Conservation (phyloP, 805 yeast species). For the Sugiyamaella mastotermitis region DNA sequence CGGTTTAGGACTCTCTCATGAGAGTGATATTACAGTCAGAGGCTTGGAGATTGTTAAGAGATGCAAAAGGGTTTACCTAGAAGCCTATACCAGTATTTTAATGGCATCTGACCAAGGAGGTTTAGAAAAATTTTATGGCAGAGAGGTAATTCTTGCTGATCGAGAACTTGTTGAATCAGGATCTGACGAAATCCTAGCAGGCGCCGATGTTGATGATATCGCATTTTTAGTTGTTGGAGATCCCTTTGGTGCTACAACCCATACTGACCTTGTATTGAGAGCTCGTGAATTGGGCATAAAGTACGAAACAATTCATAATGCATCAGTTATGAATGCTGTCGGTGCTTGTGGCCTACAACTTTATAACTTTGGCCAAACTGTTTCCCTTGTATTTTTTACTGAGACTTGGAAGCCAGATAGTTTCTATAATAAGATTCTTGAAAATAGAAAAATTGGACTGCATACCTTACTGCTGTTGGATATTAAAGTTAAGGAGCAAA, state of each 20-base stretch:
- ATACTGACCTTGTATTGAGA: constrained; percentile 85
- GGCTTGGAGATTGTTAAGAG: constrained; percentile 79
- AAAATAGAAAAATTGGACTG: constrained; percentile 82
- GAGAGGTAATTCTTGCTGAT: constrained; percentile 82
- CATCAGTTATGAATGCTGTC: constrained; percentile 96
- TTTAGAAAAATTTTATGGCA: constrained; percentile 78
- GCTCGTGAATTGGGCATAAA: constrained; percentile 79
- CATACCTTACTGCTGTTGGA: constrained; percentile 86
- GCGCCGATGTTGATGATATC: constrained; percentile 74
- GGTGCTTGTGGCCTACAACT: constrained; percentile 97
- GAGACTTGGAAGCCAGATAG: constrained; percentile 96
- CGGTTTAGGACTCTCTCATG: constrained; percentile 88
- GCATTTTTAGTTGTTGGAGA: constrained; percentile 97
- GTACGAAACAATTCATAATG: constrained; percentile 85
- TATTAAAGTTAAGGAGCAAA: constrained; percentile 95
- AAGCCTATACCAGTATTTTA: constrained; percentile 89
- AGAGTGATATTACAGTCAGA: constrained; percentile 86
- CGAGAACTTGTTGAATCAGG: constrained; percentile 91
- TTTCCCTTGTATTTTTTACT: constrained; percentile 93
- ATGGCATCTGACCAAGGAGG: constrained; percentile 83
- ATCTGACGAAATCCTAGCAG: constrained; percentile 71
- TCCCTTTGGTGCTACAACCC: constrained; percentile 97
- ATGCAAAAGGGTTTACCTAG: constrained; percentile 88
- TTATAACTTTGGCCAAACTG: constrained; percentile 94
- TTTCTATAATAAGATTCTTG: constrained; percentile 82